Percentiles rank a stretch among this genome's conserved stretches.
These are phyloP conservation scores for Tricharina praecox DNA, from an alignment of 495 filamentous ascomycete genomes.

Conservation along the genomic window DNA sequence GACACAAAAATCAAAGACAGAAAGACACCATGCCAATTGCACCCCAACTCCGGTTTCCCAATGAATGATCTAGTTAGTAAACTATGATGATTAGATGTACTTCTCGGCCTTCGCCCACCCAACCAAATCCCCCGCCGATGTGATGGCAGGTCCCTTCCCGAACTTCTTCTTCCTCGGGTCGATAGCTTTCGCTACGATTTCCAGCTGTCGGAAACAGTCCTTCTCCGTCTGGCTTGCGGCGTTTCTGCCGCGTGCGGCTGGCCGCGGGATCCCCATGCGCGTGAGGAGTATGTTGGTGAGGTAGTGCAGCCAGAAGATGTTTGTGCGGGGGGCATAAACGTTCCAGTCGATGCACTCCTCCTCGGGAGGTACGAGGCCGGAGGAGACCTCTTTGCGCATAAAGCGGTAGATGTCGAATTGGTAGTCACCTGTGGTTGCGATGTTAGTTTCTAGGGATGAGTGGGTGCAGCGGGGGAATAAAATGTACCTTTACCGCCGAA, in stretches of 20 bases:
- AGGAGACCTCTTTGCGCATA: conserved; percentile 17
- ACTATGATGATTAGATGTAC: neutral
- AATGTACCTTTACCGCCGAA: conserved; percentile 23
- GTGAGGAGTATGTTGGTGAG: conserved; percentile 21
- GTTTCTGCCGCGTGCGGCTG: conserved; percentile 17
- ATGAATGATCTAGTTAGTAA: too few species aligned
- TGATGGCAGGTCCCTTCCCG: conserved; percentile 4
- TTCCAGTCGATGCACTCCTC: conserved; percentile 24
- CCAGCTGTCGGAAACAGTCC: conserved; percentile 13
- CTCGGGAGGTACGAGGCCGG: conserved; percentile 10
- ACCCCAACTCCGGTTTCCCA: too few species aligned
- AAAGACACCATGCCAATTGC: too few species aligned
- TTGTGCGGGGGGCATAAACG: conserved; percentile 21
- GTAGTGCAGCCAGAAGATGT: conserved; percentile 26
- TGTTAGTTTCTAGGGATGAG: too few species aligned
- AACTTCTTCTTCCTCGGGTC: conserved; percentile 23
- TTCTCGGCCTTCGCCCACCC: conserved; percentile 11
- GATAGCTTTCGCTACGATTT: conserved; percentile 10
- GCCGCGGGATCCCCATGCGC: conserved; percentile 18
- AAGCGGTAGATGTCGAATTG: conserved; percentile 28
- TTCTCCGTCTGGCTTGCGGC: conserved; percentile 13
- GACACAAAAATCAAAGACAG: too few species aligned
- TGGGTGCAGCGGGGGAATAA: neutral
- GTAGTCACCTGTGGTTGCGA: conserved; percentile 15
- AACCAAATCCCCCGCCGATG: conserved; percentile 15